Base-by-base conservation (phyloP, 1,139 yeast species). In the Geotrichum histeridarum region DNA sequence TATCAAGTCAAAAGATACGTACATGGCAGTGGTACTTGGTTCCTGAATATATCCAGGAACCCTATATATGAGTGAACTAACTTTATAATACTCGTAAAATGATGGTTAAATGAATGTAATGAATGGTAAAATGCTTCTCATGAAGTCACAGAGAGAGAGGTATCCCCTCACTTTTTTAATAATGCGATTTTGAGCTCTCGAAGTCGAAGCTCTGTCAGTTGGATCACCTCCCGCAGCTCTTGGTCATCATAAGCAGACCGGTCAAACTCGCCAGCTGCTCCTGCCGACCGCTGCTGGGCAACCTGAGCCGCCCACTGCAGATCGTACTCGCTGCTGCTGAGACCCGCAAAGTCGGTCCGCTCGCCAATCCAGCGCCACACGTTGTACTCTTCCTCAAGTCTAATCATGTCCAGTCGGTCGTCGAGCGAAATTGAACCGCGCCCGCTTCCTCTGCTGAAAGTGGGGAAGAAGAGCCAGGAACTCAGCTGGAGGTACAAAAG, bases 311-410 rank as follows among this genome's bases (percentile, higher is more conserved):
- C 33, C 33, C 14, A 32, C 37, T 38, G 14, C 7, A 38, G 17
- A 11, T 18, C 17, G 17, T 38, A 22, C 4, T 22, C 27, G 37
- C 37, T 33, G 37, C n/a, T n/a, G 14, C 18, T 14, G 9, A 6
- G 15, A 15, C 37, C 38, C 18, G 35, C 38, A 11, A 37, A 15
- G 11, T 35, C 47, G 67, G 70, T 50, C 77, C 86, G 77, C 47
- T 78, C 79, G 54, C 81, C 80, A 43, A 89, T 77, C 96, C 96
- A 90, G 50, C 81, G 77, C 96, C 96, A 90, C 55, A 90, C 69
- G 41, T 79, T 78, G 37, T 78, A 77, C 68, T 89, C 95, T 56
- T 83, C 79, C 54, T 77, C 74, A 58, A 74, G 63, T 32, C 54
- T 45, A 17, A 47, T 54, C 42, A 27, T 51, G 30, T 36, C 56